A percentile compares a stretch with the other conserved stretches of the same genome.
Conservation (phyloP, 495 filamentous ascomycete genomes). For the Cercophora newfieldiana region DNA sequence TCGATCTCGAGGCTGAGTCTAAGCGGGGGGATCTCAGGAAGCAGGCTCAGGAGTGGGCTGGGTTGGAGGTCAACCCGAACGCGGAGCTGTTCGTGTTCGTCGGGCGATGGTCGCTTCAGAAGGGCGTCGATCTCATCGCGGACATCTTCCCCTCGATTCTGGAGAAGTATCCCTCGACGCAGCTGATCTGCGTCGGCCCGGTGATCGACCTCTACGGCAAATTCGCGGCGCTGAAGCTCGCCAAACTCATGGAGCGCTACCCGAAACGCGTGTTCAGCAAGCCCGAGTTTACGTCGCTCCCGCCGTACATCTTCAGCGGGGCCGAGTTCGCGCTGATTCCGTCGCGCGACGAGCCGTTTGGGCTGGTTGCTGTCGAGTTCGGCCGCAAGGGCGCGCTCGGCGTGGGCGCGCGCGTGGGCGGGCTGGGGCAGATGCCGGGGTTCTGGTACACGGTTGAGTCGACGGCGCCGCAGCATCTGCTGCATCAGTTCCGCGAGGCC, state of each 20-base stretch:
- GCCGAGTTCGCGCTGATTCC: slow-evolving; percentile 80
- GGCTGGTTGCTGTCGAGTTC: slow-evolving; percentile 79
- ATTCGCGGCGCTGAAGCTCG: slow-evolving; percentile 73
- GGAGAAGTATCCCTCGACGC: slow-evolving; percentile 65
- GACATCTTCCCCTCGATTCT: slow-evolving; percentile 73
- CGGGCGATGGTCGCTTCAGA: slow-evolving; percentile 77
- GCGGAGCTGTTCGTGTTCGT: slow-evolving; percentile 79
- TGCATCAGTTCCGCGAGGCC: slow-evolving; percentile 71
- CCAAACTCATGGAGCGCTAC: slow-evolving; percentile 70
- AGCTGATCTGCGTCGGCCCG: slow-evolving; percentile 70
- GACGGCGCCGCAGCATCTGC: slow-evolving; percentile 65
- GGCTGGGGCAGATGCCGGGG: slow-evolving; percentile 79
- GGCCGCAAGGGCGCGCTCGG: slow-evolving; percentile 76
- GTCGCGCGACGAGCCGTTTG: slow-evolving; percentile 78
- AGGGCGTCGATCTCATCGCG: slow-evolving; percentile 75
- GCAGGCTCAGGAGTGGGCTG: slow-evolving; percentile 78
- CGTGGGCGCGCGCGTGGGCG: slow-evolving; percentile 66
- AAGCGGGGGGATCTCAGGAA: slow-evolving; percentile 57
- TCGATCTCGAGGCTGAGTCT: slow-evolving; percentile 61
- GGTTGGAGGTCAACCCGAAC: slow-evolving; percentile 61
- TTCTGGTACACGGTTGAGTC: slow-evolving; percentile 74
- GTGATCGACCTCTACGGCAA: slow-evolving; percentile 79
- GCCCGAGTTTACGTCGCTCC: slow-evolving; percentile 74
- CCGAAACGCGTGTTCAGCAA: slow-evolving; percentile 76
- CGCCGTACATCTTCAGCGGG: slow-evolving; percentile 74